These are phyloP conservation scores for Sugiyamaella xylanicola DNA, from an alignment of 1,139 yeast species.

Conservation along the genomic window DNA sequence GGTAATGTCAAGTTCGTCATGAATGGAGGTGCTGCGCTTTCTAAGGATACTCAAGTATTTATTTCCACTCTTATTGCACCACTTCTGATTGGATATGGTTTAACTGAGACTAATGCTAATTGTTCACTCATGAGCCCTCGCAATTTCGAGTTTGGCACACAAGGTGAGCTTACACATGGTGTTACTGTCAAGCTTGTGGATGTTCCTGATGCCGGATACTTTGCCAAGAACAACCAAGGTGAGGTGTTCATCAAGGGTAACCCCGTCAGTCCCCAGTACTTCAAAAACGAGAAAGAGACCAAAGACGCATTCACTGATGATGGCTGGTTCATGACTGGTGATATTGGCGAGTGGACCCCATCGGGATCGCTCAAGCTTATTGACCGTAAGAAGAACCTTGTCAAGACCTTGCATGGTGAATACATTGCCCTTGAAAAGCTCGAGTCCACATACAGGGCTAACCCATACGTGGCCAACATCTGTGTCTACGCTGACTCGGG, in stretches of 20 bases:
- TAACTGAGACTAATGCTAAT: conserved; percentile 95
- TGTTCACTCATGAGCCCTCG: conserved; percentile 68
- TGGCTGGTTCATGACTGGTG: conserved; percentile 98
- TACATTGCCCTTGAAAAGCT: conserved; percentile 95
- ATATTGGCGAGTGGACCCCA: conserved; percentile 90
- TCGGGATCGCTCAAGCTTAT: conserved; percentile 79
- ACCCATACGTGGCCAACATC: conserved; percentile 70
- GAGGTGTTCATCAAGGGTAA: conserved; percentile 82
- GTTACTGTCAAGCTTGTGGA: conserved; percentile 88
- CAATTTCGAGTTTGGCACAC: conserved; percentile 68
- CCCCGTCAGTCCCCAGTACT: conserved; percentile 74
- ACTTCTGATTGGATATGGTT: conserved; percentile 92
- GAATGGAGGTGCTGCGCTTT: conserved; percentile 95
- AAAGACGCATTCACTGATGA: conserved; percentile 72
- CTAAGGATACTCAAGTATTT: conserved; percentile 83
- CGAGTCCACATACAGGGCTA: conserved; percentile 80
- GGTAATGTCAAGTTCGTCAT: conserved; percentile 73
- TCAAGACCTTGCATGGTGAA: conserved; percentile 95
- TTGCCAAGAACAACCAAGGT: conserved; percentile 90
- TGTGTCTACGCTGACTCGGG: conserved; percentile 91
- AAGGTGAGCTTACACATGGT: conserved; percentile 82
- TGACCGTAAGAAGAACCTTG: conserved; percentile 95
- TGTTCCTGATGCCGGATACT: conserved; percentile 89
- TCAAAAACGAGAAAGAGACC: conserved; percentile 82
- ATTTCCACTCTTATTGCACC: conserved; percentile 79